These are phyloP conservation scores for Globisporangium yorkense DNA, from an alignment of 352 stramenopile genomes.

Conservation along the genomic window DNA sequence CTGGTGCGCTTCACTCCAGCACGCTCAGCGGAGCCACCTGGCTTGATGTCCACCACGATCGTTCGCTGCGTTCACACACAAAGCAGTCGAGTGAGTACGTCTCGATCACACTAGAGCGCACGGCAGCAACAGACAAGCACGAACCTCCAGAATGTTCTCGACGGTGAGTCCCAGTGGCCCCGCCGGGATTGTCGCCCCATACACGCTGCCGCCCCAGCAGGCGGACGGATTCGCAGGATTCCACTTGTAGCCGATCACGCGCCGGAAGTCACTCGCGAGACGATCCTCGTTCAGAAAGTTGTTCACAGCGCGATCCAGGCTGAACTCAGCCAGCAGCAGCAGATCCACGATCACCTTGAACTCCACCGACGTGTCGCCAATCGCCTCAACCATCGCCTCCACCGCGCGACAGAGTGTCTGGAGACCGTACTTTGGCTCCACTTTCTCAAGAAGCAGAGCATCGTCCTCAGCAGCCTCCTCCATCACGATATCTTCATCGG, in stretches of 20 bases:
- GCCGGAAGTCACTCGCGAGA: constrained; percentile 73
- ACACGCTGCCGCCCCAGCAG: constrained; percentile 49
- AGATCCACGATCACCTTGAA: constrained; percentile 73
- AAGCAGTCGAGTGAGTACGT: background rate
- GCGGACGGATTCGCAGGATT: constrained; percentile 41
- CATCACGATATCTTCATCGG: constrained; percentile 72
- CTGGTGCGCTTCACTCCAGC: constrained; percentile 78
- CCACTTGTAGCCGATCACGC: constrained; percentile 66
- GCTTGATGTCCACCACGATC: constrained; percentile 87
- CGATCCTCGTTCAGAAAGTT: constrained; percentile 76
- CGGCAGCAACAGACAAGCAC: background rate
- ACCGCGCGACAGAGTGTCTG: constrained; percentile 69
- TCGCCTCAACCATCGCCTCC: constrained; percentile 76
- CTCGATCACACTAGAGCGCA: background rate
- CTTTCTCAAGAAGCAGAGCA: constrained; percentile 6
- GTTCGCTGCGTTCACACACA: constrained; percentile 32
- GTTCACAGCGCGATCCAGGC: constrained; percentile 75
- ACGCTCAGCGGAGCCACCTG: constrained; percentile 60
- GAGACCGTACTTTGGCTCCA: constrained; percentile 74
- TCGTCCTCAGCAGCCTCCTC: constrained; percentile 15
- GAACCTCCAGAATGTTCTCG: constrained; percentile 83
- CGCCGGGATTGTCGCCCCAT: constrained; percentile 68
- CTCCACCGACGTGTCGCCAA: constrained; percentile 48
- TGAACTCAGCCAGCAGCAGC: constrained; percentile 73
- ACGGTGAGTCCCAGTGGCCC: constrained; percentile 80